Base-by-base conservation (phyloP, 371 early-diverging fungal genomes). In the Mucor indicus region DNA sequence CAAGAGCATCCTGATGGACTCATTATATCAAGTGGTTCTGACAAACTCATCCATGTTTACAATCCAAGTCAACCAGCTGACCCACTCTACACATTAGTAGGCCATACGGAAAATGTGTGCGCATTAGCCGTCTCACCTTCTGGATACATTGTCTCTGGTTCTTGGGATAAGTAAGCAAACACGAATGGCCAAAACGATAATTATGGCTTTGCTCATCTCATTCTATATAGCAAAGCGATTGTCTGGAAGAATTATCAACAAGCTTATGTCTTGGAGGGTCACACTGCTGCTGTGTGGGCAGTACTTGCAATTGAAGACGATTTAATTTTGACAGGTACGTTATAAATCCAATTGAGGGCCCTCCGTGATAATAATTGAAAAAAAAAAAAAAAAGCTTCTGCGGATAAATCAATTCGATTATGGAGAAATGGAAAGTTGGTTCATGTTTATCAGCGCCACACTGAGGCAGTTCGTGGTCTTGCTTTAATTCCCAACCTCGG, bases 271-370 rank as follows among this genome's bases (percentile, higher is more conserved):
- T 71, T 98, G 27, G 62, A 73, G 27, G 98, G 95, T 0, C 98
- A 98, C 55, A 54, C 72, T 24, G 84, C 84, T 19, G 90, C 98
- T 15, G 92, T 98, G 2, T 98, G 98, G 98, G 85, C 85, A 12
- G 92, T 94, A 2, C 52, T 94, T 17, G 80, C 81, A 9, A 44
- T 93, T 16, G 77, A 79, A n/a, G 85, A 87, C 39, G 80, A 81
- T 6, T 53, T 73, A 2, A 69, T 92, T 21, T 62, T 96, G 30
- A 97, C 95, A 44, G 95, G 91, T 93, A 29, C 30, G 6, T 6
- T 12, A 6, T 12, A 29, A 29, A 29, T 8, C 30, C 30, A 29
- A 29, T 8, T 12, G 30, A 29, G 30, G 12, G 12, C 30, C 30
- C 36, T 9, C 16, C 36, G 5, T 15, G 16, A 25, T 8, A 8